Conservation (phyloP, 1,284 basidiomycete species). For the Phaffia rhodozyma region DNA sequence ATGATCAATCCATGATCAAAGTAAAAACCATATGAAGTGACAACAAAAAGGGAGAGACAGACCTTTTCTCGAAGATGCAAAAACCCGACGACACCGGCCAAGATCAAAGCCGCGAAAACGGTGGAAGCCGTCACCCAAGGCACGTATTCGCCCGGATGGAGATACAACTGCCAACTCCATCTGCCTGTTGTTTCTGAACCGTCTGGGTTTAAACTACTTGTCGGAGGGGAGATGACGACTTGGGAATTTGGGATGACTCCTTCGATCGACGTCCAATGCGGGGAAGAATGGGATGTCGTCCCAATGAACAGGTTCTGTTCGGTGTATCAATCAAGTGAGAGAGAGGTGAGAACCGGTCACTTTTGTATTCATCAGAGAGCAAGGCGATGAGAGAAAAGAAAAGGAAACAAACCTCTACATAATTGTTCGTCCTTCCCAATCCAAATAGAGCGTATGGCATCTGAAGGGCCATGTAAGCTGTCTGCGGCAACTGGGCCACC, state of each 20-base stretch:
- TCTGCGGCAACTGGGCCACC: conserved; percentile 84
- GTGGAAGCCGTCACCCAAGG: conserved; percentile 88
- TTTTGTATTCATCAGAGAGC: background rate
- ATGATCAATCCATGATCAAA: background rate
- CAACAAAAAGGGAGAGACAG: conserved; percentile 1
- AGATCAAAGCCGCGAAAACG: conserved; percentile 54
- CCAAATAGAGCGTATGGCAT: conserved; percentile 94
- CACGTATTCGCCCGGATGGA: conserved; percentile 94
- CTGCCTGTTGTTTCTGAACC: conserved; percentile 28
- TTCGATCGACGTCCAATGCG: conserved; percentile 78
- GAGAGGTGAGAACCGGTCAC: background rate
- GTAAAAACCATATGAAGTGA: background rate
- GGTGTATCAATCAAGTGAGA: conserved; percentile 20
- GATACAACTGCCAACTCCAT: conserved; percentile 74
- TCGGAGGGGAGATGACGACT: conserved; percentile 80
- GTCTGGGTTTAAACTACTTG: conserved; percentile 24
- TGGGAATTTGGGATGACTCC: conserved; percentile 96
- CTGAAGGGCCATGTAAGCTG: conserved; percentile 73
- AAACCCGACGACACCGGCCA: conserved; percentile 73
- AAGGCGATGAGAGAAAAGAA: background rate
- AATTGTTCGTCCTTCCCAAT: conserved; percentile 97
- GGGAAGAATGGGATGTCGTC: conserved; percentile 54
- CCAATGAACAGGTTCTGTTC: conserved; percentile 71
- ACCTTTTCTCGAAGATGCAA: conserved; percentile 78
- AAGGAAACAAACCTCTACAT: conserved; percentile 56